Conservation (phyloP, 805 yeast genomes). For the Candida maesae region DNA sequence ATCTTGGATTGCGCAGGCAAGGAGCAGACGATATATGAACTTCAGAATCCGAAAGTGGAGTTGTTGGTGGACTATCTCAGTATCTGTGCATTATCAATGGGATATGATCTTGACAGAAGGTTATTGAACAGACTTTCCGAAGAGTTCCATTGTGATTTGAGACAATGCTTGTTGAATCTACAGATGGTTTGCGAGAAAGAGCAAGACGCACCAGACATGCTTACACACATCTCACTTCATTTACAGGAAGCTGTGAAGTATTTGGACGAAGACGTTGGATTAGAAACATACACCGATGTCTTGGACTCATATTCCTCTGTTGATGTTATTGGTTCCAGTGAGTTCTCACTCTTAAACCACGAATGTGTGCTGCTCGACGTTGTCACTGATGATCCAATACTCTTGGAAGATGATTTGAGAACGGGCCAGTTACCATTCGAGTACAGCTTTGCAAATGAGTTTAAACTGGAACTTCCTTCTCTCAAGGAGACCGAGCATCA, state of each 20-base stretch:
- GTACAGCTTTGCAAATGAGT: slow-evolving; percentile 29
- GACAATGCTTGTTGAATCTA: slow-evolving; percentile 42
- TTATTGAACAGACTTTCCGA: slow-evolving; percentile 30
- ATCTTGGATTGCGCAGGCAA: slow-evolving; percentile 43
- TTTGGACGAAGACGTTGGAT: not conserved
- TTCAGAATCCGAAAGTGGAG: slow-evolving; percentile 16
- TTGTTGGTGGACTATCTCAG: slow-evolving; percentile 37
- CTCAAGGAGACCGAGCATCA: not conserved
- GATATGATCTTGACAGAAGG: slow-evolving; percentile 31
- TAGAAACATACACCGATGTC: not conserved
- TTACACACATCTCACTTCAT: not conserved
- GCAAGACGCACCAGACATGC: not conserved
- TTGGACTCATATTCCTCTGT: slow-evolving; percentile 15
- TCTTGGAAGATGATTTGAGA: slow-evolving; percentile 31
- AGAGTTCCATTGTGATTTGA: slow-evolving; percentile 36
- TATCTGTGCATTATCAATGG: slow-evolving; percentile 36
- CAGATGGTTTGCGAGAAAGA: slow-evolving; percentile 37
- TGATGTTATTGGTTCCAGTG: slow-evolving; percentile 12
- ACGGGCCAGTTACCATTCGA: slow-evolving; percentile 38
- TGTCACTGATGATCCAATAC: slow-evolving; percentile 31
- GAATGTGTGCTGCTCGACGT: slow-evolving; percentile 29
- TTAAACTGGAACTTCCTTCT: slow-evolving; percentile 8
- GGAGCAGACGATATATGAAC: slow-evolving; percentile 38
- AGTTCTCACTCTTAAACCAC: slow-evolving; percentile 15
- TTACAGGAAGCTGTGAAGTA: not conserved